A percentile compares a stretch with the other conserved stretches of the same genome.
Evolutionary conservation across 257 asterid genomes (phyloP).

Genomic region (Lycium ferocissimum): DNA sequence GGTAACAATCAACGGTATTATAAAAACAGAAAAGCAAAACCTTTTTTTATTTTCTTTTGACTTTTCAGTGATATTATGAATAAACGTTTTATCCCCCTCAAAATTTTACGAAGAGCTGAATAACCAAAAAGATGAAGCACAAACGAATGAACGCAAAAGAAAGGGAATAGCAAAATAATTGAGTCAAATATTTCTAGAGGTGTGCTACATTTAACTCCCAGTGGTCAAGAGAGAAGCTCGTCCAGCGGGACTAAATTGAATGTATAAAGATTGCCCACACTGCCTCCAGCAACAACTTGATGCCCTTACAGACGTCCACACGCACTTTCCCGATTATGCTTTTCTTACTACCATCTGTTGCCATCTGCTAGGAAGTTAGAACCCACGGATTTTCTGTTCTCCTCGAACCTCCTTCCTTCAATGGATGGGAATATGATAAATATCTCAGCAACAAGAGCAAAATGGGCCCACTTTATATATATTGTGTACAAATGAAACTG

Average conservation of each 20-base stretch:
- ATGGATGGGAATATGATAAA: not conserved
- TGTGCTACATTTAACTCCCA: not conserved
- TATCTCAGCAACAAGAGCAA: constrained; percentile 6
- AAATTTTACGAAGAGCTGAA: not conserved
- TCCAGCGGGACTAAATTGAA: not conserved
- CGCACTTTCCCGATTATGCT: not conserved
- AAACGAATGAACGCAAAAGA: not conserved
- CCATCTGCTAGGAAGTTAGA: not conserved
- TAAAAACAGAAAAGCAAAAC: no score
- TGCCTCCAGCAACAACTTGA: no score
- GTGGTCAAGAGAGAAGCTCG: not conserved
- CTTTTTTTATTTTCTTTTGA: no score
- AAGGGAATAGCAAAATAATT: not conserved
- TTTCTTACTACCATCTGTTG: not conserved
- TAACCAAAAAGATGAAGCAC: not conserved
- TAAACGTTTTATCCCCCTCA: not conserved
- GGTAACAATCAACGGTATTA: no score
- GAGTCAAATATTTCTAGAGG: not conserved
- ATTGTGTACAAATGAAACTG: constrained; percentile 4
- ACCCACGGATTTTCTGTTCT: not conserved
- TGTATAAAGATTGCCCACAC: no score
- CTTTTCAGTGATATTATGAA: not conserved
- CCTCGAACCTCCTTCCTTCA: not conserved
- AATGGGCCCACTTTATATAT: not conserved
- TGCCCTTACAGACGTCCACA: not conserved